phyloP scores from a whole-genome alignment of 306 rosid species.

The Chamaecrista fasciculata region DNA sequence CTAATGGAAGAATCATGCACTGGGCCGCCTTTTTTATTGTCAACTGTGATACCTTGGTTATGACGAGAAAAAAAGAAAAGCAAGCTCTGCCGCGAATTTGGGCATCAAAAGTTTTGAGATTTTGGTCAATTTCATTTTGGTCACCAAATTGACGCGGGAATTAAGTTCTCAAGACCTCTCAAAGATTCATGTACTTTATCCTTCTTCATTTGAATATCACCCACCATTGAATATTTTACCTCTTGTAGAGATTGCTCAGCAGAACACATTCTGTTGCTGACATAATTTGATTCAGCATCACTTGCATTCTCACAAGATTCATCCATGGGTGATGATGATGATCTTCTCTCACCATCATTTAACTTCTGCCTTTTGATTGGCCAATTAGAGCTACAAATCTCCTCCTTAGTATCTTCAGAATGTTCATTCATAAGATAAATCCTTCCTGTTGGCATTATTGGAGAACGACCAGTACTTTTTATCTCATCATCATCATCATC shows the following conservation, averaged over 20 bases:
- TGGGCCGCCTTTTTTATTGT: too few relatives aligned
- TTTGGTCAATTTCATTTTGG: too few relatives aligned
- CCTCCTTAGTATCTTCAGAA: slow-evolving; percentile 35
- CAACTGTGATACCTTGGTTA: too few relatives aligned
- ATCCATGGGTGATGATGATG: slow-evolving; percentile 38
- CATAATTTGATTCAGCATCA: slow-evolving; percentile 52
- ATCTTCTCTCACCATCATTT: slow-evolving; percentile 34
- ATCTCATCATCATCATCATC: slow-evolving; percentile 51
- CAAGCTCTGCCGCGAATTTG: too few relatives aligned
- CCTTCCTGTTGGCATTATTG: slow-evolving; percentile 30
- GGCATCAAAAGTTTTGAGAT: too few relatives aligned
- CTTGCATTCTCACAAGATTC: slow-evolving; percentile 33
- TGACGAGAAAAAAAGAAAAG: too few relatives aligned
- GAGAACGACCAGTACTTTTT: slow-evolving; percentile 61
- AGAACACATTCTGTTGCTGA: slow-evolving; percentile 33
- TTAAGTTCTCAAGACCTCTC: slow-evolving; percentile 51
- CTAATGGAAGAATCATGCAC: too few relatives aligned
- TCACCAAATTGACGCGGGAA: slow-evolving; percentile 59
- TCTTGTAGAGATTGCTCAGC: slow-evolving; percentile 25
- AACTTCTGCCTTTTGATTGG: slow-evolving; percentile 59
- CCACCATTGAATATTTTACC: slow-evolving; percentile 25
- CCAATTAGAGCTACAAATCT: slow-evolving; percentile 41
- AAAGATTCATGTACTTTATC: slow-evolving; percentile 48
- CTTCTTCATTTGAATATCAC: slow-evolving; percentile 33
- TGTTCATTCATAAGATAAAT: slow-evolving; percentile 33